Evolutionary conservation across 306 rosid species (phyloP).

Genomic region (Oxytropis ochrocephala): DNA sequence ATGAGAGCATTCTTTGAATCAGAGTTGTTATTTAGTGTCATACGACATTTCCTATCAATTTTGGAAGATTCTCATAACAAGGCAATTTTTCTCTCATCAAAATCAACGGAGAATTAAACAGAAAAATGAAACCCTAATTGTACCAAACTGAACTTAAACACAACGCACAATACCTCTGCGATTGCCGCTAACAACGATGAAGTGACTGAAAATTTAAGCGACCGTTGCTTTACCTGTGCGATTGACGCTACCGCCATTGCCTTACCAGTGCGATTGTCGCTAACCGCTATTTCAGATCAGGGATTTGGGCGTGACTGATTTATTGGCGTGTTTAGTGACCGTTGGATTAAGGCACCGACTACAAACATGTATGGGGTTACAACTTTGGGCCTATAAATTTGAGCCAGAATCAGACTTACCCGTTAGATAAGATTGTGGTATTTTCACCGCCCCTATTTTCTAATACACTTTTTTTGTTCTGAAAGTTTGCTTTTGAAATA

Average conservation of each 20-base stretch:
- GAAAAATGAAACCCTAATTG: neutral
- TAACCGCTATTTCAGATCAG: neutral
- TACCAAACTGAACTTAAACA: neutral
- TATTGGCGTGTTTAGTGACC: neutral
- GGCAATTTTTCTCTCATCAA: neutral
- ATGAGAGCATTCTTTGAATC: constrained; percentile 11
- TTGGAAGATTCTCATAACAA: constrained; percentile 67
- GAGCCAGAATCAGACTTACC: too few species aligned
- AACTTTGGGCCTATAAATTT: too few species aligned
- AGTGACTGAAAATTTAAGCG: too few species aligned
- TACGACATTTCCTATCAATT: constrained; percentile 96
- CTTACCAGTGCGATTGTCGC: too few species aligned
- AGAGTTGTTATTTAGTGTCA: constrained; percentile 69
- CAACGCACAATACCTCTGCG: neutral
- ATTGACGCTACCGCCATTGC: too few species aligned
- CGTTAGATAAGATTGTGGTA: too few species aligned
- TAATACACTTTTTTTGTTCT: too few species aligned
- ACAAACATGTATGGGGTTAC: too few species aligned
- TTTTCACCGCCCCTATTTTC: too few species aligned
- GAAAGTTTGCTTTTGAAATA: too few species aligned
- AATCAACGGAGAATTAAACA: neutral
- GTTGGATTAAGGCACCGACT: neutral
- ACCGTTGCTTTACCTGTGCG: too few species aligned
- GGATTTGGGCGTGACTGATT: neutral
- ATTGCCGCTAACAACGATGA: too few species aligned